Percentiles rank a stretch among this genome's conserved stretches.
Evolutionary conservation across 208 protist species (phyloP).

Genomic region (Entamoeba invadens): DNA sequence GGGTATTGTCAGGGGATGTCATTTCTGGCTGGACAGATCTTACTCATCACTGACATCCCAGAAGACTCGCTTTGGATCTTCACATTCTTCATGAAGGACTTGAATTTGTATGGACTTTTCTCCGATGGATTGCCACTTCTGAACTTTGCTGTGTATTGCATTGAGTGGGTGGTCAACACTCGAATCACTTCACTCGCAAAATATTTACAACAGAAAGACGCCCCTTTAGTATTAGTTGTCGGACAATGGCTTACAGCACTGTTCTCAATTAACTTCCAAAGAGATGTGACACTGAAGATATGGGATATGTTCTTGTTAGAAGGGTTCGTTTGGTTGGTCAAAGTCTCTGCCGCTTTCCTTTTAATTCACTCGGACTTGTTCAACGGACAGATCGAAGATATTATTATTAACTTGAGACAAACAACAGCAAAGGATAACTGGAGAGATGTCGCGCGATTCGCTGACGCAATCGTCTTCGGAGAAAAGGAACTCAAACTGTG

Average conservation of each 20-base stretch:
- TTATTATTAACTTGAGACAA: neutral
- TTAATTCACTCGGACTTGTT: neutral
- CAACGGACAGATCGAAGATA: neutral
- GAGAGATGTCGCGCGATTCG: neutral
- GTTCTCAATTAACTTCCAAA: neutral
- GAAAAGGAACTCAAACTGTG: neutral
- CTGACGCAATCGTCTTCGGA: neutral
- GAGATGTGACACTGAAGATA: neutral
- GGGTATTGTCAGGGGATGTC: neutral
- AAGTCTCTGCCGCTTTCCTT: neutral
- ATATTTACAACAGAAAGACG: neutral
- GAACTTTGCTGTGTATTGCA: neutral
- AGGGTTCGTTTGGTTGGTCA: neutral
- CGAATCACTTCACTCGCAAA: neutral
- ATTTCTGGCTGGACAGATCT: neutral
- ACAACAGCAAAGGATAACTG: neutral
- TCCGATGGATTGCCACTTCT: neutral
- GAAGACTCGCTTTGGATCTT: neutral
- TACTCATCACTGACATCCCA: neutral
- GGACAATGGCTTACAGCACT: neutral
- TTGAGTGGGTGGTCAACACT: neutral
- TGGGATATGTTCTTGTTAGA: neutral
- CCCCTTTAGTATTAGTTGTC: neutral
- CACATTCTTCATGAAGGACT: neutral
- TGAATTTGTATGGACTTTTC: neutral